Percentiles rank a stretch among this genome's conserved stretches.
Conservation (phyloP, 2,329 filamentous ascomycete species). For the Trichophyton simii region DNA sequence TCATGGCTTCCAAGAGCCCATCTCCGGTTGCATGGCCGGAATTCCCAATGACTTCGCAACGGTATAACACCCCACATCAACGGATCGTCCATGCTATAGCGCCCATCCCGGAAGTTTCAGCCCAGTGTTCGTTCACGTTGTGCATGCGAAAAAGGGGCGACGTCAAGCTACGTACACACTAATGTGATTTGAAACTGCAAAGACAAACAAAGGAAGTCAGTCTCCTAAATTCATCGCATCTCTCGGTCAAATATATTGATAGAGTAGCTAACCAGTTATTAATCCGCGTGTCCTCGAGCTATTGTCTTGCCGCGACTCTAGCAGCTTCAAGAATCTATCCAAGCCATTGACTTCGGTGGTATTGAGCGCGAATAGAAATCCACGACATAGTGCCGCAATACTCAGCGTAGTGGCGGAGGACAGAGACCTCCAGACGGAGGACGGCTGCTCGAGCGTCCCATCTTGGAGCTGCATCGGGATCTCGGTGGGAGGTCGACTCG, state of each 20-base stretch:
- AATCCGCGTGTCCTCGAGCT: constrained; percentile 60
- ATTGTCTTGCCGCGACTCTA: constrained; percentile 60
- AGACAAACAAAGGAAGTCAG: neutral
- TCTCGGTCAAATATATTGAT: neutral
- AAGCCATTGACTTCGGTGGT: constrained; percentile 64
- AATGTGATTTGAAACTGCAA: constrained; percentile 69
- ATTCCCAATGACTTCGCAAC: constrained; percentile 55
- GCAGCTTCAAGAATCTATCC: constrained; percentile 57
- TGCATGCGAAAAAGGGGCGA: constrained; percentile 6
- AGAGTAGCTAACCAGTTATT: constrained; percentile 56
- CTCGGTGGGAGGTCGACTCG: neutral
- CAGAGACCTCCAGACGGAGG: constrained; percentile 50
- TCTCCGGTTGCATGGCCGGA: constrained; percentile 54
- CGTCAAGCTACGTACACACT: constrained; percentile 58
- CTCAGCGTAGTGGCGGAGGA: constrained; percentile 65
- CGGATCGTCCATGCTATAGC: constrained; percentile 73
- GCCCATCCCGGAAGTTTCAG: constrained; percentile 11
- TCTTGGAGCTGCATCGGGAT: constrained; percentile 25
- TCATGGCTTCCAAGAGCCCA: constrained; percentile 91
- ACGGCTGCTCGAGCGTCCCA: constrained; percentile 33
- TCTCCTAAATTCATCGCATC: neutral
- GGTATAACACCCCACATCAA: constrained; percentile 87
- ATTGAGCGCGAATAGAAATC: constrained; percentile 64
- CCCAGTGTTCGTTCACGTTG: constrained; percentile 20
- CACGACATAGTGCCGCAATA: constrained; percentile 56